Conservation (phyloP, 306 rosid genomes). For the Glycine tomentella region DNA sequence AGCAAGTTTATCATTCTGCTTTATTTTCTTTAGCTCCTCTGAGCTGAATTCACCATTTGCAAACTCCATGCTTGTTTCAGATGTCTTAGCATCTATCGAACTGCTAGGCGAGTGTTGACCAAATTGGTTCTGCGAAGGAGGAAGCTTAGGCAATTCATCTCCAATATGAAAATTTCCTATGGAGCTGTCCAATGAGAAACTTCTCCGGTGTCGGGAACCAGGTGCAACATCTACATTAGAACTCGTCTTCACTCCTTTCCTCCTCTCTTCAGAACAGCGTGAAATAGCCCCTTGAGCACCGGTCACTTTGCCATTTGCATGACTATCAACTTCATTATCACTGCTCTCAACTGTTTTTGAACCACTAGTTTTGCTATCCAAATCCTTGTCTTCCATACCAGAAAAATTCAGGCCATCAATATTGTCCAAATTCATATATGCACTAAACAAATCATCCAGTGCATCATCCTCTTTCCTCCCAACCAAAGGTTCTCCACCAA, state of each 20-base stretch:
- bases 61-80: slow-evolving; percentile 61
- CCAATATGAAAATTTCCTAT: slow-evolving; percentile 64
- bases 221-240: slow-evolving; percentile 64
- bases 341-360: slow-evolving; percentile 84
- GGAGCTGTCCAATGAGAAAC: slow-evolving; percentile 81
- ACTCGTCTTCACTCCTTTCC: slow-evolving; percentile 75
- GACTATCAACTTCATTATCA: slow-evolving; percentile 85
- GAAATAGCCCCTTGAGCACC: slow-evolving; percentile 53
- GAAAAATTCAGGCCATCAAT: slow-evolving; percentile 62
- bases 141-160: slow-evolving; percentile 61
- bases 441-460: slow-evolving; percentile 72
- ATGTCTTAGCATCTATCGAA: slow-evolving; percentile 58
- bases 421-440: slow-evolving; percentile 76
- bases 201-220: slow-evolving; percentile 66
- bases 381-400: slow-evolving; percentile 64
- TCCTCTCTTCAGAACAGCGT: slow-evolving; percentile 56
- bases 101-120: slow-evolving; percentile 65
- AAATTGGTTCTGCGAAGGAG: slow-evolving; percentile 50
- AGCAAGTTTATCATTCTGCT: slow-evolving; percentile 75
- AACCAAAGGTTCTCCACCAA: slow-evolving; percentile 46
- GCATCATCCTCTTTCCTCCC: slow-evolving; percentile 60
- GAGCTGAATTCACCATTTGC: slow-evolving; percentile 73
- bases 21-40: slow-evolving; percentile 74
- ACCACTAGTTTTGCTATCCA: slow-evolving; percentile 55
- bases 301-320: slow-evolving; percentile 47